Percentiles rank a stretch among this genome's conserved stretches.
Conservation (phyloP, 768 basidiomycete genomes). For the Suillus subaureus region DNA sequence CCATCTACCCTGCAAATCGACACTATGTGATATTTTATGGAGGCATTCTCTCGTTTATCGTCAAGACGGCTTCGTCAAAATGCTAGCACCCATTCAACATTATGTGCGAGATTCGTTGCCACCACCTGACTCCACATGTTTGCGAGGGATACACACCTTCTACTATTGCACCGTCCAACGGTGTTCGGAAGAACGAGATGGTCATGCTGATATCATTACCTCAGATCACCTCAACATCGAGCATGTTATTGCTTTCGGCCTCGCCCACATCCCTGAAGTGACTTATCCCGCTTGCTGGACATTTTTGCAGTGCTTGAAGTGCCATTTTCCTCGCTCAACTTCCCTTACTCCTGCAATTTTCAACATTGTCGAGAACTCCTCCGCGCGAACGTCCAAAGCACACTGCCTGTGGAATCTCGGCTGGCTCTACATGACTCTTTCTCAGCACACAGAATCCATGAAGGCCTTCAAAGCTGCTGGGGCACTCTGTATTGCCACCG, state of each 20-base stretch:
- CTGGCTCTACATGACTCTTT: not conserved
- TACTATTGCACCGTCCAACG: not conserved
- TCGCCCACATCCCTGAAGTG: not conserved
- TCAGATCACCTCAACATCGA: not conserved
- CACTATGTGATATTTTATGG: not conserved
- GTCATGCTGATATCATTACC: not conserved
- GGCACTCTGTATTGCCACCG: not conserved
- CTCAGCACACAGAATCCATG: not conserved
- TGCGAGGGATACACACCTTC: not conserved
- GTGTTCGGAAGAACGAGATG: not conserved
- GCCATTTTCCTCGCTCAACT: not conserved
- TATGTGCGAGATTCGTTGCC: conserved; percentile 1
- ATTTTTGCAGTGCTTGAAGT: not conserved
- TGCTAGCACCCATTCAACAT: not conserved
- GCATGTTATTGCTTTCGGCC: not conserved
- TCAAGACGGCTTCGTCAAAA: not conserved
- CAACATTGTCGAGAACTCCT: not conserved
- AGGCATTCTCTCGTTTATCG: conserved; percentile 1
- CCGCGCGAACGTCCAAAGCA: not conserved
- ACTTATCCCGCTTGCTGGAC: not conserved
- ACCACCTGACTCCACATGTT: not conserved
- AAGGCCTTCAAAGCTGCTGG: not conserved
- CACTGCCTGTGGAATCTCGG: not conserved
- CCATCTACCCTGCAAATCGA: not conserved
- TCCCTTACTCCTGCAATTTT: not conserved